Evolutionary conservation across 352 stramenopile species (phyloP).

Genomic region (Lagenidium sp.): DNA sequence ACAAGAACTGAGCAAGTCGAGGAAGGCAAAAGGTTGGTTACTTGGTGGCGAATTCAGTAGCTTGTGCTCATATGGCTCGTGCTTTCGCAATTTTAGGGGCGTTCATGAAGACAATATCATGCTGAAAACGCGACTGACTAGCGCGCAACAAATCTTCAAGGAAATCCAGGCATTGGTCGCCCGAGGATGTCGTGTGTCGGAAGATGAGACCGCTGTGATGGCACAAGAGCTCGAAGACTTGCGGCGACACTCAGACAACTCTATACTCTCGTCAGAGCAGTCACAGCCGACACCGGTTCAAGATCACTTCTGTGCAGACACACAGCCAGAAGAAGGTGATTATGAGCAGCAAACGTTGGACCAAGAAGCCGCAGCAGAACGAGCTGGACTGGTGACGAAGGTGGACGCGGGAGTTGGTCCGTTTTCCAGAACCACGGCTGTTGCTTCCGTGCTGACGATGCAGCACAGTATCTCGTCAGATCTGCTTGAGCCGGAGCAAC

Average conservation of each 20-base stretch:
- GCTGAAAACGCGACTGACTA: slow-evolving; percentile 1
- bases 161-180: neutral
- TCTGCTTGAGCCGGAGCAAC: slow-evolving; percentile 4
- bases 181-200: neutral
- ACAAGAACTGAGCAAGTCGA: slow-evolving; percentile 6
- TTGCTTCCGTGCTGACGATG: slow-evolving; percentile 1
- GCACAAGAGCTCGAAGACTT: slow-evolving; percentile 8
- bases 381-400: neutral
- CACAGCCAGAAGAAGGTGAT: slow-evolving; percentile 8
- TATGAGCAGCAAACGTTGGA: slow-evolving; percentile 16
- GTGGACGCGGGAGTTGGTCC: neutral
- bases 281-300: slow-evolving; percentile 14
- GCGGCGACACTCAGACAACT: slow-evolving; percentile 4
- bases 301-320: slow-evolving; percentile 12
- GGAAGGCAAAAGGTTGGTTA: slow-evolving; percentile 13
- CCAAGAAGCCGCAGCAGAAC: slow-evolving; percentile 1
- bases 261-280: slow-evolving; percentile 14
- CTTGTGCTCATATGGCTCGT: no score
- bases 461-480: slow-evolving; percentile 4
- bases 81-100: no score
- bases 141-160: slow-evolving; percentile 1
- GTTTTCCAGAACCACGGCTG: slow-evolving; percentile 3
- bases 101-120: slow-evolving; percentile 8
- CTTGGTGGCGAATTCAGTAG: no score
- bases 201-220: slow-evolving; percentile 12